A percentile compares a stretch with the other conserved stretches of the same genome.
phyloP scores from a whole-genome alignment of 306 rosid genomes.

The Prunus mira region DNA sequence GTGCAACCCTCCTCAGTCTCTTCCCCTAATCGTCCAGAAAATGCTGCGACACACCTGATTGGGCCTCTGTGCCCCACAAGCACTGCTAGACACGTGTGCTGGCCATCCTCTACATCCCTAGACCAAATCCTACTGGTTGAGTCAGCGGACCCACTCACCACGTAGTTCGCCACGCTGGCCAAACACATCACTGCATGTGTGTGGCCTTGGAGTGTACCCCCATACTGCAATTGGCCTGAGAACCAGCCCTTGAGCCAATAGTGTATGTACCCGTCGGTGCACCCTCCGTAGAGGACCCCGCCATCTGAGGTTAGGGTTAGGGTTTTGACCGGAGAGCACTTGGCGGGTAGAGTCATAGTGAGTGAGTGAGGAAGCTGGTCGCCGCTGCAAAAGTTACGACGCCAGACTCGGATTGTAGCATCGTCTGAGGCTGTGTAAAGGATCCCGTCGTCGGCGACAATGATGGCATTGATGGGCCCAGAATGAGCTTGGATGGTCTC shows the following conservation, averaged over 20 bases:
- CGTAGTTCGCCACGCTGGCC: slow-evolving; percentile 50
- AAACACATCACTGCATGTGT: slow-evolving; percentile 82
- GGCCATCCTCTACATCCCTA: slow-evolving; percentile 49
- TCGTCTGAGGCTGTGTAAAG: slow-evolving; percentile 87
- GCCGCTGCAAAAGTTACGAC: slow-evolving; percentile 60
- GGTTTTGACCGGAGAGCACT: slow-evolving; percentile 74
- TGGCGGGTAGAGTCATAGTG: slow-evolving; percentile 68
- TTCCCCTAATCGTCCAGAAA: slow-evolving; percentile 37
- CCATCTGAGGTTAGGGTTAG: slow-evolving; percentile 49
- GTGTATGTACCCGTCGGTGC: slow-evolving; percentile 89
- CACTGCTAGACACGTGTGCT: slow-evolving; percentile 70
- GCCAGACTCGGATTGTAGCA: slow-evolving; percentile 81
- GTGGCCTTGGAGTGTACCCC: slow-evolving; percentile 91
- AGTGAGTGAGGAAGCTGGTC: slow-evolving; percentile 67
- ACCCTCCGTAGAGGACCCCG: slow-evolving; percentile 64
- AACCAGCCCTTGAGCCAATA: slow-evolving; percentile 85
- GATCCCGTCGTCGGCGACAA: slow-evolving; percentile 61
- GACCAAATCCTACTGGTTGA: slow-evolving; percentile 75
- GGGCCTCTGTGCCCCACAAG: slow-evolving; percentile 91
- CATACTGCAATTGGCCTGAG: slow-evolving; percentile 77
- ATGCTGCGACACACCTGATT: slow-evolving; percentile 56
- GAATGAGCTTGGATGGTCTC: slow-evolving; percentile 84
- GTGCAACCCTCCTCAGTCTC: slow-evolving; percentile 45
- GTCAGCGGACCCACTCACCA: slow-evolving; percentile 89
- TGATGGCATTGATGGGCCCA: slow-evolving; percentile 60